A percentile compares a stretch with the other conserved stretches of the same genome.
These are phyloP conservation scores for Caryopteris hybrid DNA, from an alignment of 305 asterid species.

Conservation along the genomic window DNA sequence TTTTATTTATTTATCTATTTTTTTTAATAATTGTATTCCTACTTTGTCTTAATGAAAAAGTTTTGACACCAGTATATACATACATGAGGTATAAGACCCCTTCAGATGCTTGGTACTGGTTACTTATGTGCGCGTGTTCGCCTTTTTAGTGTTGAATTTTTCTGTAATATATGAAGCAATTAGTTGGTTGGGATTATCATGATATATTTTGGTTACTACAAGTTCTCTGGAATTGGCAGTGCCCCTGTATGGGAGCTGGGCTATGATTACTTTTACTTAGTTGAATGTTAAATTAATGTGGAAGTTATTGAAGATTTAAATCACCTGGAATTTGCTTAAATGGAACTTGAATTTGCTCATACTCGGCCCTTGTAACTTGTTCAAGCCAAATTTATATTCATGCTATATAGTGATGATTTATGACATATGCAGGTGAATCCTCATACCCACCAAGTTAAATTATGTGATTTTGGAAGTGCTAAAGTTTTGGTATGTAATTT, in stretches of 20 bases:
- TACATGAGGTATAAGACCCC: neutral
- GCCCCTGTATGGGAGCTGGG: neutral
- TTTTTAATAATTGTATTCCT: neutral
- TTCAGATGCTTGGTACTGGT: neutral
- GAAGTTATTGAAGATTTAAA: neutral
- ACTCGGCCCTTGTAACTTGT: neutral
- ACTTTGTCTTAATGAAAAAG: neutral
- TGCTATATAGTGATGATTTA: constrained; percentile 4
- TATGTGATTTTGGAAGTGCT: constrained; percentile 26
- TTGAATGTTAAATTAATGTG: neutral
- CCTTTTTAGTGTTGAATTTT: neutral
- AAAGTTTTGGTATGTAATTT: neutral
- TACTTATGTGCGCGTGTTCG: neutral
- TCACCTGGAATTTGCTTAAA: neutral
- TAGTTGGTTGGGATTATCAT: neutral
- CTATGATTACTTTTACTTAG: neutral
- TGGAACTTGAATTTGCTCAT: neutral
- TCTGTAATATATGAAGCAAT: neutral
- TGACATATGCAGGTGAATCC: constrained; percentile 53
- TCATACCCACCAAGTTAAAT: constrained; percentile 57
- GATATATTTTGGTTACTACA: neutral
- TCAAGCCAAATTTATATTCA: neutral
- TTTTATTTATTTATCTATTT: too few species aligned
- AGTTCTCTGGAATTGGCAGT: neutral
- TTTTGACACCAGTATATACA: neutral